Evolutionary conservation across 176 grass and related monocot genomes (phyloP).

Genomic region (Poa pratensis): DNA sequence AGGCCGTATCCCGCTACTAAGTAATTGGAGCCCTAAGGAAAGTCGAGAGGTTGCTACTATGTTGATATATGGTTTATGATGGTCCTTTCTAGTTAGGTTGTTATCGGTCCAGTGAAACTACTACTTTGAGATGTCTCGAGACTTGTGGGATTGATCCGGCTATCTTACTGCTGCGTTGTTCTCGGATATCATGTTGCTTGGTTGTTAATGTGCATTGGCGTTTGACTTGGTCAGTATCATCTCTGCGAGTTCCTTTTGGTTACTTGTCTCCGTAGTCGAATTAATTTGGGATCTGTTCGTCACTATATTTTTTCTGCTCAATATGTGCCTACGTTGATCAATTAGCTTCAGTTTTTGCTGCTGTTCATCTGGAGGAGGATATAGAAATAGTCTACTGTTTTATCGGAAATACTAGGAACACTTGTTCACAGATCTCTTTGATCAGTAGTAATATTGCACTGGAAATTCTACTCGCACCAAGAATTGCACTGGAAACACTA

Average conservation of each 20-base stretch:
- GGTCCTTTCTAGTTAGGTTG: constrained; percentile 9
- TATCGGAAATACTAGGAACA: not conserved
- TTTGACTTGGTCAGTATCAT: not conserved
- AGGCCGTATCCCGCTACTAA: not conserved
- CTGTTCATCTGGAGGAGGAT: not conserved
- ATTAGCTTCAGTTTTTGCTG: constrained; percentile 5
- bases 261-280: not conserved
- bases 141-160: constrained; percentile 18
- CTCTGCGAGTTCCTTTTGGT: not conserved
- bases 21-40: not conserved
- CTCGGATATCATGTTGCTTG: constrained; percentile 1
- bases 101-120: constrained; percentile 13
- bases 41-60: constrained; percentile 12
- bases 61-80: constrained; percentile 9
- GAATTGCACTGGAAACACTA: not conserved
- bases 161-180: not conserved
- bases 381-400: not conserved
- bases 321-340: not conserved
- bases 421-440: not conserved
- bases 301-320: not conserved
- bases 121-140: not conserved
- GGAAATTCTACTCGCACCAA: not conserved
- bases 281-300: not conserved
- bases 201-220: not conserved
- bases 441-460: not conserved